phyloP scores from a whole-genome alignment of 352 stramenopile species.

The Pythium sp. region DNA sequence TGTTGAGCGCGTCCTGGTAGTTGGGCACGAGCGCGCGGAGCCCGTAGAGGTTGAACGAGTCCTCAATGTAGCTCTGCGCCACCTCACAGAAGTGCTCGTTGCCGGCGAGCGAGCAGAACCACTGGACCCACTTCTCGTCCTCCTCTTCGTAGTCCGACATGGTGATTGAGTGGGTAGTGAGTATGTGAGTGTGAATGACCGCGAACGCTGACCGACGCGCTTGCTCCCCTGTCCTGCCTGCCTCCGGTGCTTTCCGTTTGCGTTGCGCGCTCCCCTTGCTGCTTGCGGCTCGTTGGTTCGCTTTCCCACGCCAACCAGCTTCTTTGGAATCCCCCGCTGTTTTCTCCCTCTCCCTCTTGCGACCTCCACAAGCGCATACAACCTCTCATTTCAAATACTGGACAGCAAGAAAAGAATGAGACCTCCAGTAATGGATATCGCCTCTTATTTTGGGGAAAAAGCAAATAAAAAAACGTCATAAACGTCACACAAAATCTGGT shows the following conservation, averaged over 20 bases:
- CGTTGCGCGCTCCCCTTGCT: neutral
- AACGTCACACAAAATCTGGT: constrained; percentile 3
- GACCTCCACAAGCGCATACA: neutral
- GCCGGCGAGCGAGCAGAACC: constrained; percentile 90
- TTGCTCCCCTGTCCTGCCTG: neutral
- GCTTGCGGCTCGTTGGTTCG: constrained; percentile 5
- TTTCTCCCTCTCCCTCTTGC: constrained; percentile 11
- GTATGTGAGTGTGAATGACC: neutral
- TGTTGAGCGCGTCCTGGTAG: constrained; percentile 90
- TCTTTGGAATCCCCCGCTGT: constrained; percentile 3
- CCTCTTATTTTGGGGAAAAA: constrained; percentile 1
- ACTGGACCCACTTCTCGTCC: constrained; percentile 92
- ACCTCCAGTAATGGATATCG: neutral
- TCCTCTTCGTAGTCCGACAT: constrained; percentile 91
- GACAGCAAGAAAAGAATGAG: neutral
- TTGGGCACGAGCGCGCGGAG: constrained; percentile 87
- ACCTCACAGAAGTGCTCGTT: constrained; percentile 93
- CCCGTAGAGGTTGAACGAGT: constrained; percentile 93
- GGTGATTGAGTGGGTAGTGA: constrained; percentile 1
- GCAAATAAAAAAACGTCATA: neutral
- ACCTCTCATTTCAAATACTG: constrained; percentile 1
- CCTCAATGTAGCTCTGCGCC: constrained; percentile 91
- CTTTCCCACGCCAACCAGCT: constrained; percentile 13
- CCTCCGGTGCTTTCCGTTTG: neutral
- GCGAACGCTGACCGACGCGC: neutral